phyloP scores from a whole-genome alignment of 495 filamentous ascomycete species.

The Penicillium pancosmium region DNA sequence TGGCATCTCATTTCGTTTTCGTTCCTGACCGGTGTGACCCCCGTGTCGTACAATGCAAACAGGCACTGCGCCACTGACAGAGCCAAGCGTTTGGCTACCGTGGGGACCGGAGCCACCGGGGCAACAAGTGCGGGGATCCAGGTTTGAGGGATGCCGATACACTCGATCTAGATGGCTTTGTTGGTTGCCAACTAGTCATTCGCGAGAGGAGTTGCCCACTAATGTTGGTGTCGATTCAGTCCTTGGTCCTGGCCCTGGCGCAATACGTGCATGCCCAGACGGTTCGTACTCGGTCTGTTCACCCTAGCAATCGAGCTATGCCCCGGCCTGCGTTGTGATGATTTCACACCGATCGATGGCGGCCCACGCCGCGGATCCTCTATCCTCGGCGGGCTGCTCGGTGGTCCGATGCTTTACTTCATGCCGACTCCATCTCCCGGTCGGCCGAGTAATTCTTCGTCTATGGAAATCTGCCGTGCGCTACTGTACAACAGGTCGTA shows the following conservation, averaged over 20 bases:
- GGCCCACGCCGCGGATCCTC: neutral
- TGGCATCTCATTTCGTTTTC: neutral
- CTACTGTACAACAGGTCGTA: neutral
- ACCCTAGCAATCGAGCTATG: neutral
- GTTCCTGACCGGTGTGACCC: constrained; percentile 1
- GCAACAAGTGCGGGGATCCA: constrained; percentile 22
- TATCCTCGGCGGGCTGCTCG: neutral
- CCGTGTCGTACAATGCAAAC: neutral
- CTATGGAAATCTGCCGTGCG: neutral
- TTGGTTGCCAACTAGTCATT: neutral
- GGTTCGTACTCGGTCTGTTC: neutral
- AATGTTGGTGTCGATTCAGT: neutral
- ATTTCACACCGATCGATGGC: constrained; percentile 1
- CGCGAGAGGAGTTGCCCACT: neutral
- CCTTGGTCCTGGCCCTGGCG: neutral
- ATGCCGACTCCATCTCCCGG: neutral
- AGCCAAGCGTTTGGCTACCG: neutral
- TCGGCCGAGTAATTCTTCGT: neutral
- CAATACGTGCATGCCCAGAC: neutral
- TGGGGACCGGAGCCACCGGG: constrained; percentile 13
- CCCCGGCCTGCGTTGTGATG: neutral
- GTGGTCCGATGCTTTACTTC: constrained; percentile 1
- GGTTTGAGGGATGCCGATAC: constrained; percentile 12
- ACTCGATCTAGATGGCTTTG: constrained; percentile 1
- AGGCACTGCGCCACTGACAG: neutral